A percentile compares a stretch with the other conserved stretches of the same genome.
Evolutionary conservation across 2,329 filamentous ascomycete genomes (phyloP).

Genomic region (Aspergillus ustus): DNA sequence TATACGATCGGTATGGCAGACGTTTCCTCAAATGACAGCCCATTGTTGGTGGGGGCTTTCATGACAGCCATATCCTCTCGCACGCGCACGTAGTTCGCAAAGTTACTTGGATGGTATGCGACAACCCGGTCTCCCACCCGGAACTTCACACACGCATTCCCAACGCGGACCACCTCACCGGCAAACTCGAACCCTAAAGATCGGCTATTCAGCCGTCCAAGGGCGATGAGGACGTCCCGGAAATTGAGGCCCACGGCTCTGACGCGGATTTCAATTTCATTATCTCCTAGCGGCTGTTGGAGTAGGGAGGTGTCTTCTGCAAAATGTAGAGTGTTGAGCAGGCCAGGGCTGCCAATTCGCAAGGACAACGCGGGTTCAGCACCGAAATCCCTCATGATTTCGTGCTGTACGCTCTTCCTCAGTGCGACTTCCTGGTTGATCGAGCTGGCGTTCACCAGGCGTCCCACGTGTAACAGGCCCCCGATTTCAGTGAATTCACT

Average conservation of each 20-base stretch:
- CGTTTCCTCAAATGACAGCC: background rate
- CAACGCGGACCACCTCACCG: background rate
- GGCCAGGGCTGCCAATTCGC: background rate
- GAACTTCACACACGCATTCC: background rate
- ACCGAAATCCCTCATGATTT: background rate
- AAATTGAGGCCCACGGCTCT: conserved; percentile 3
- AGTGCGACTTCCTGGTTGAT: background rate
- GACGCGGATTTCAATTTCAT: conserved; percentile 5
- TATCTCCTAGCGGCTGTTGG: background rate
- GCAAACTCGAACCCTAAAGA: conserved; percentile 4
- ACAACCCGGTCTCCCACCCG: background rate
- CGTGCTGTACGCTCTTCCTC: background rate
- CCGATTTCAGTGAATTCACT: background rate
- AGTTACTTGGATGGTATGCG: background rate
- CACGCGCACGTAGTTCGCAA: conserved; percentile 1
- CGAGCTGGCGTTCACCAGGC: background rate
- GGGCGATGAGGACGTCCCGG: conserved; percentile 7
- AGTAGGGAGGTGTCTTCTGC: background rate
- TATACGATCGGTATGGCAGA: background rate
- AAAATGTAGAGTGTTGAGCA: background rate
- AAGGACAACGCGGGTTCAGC: background rate
- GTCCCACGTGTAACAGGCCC: background rate
- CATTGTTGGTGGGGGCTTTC: background rate
- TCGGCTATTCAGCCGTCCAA: conserved; percentile 2
- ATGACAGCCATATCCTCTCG: background rate